Evolutionary conservation across 805 yeast species (phyloP), one percentile per base, ranked within the genome.

Genomic region (Cyberlindnera euphorbiae): DNA sequence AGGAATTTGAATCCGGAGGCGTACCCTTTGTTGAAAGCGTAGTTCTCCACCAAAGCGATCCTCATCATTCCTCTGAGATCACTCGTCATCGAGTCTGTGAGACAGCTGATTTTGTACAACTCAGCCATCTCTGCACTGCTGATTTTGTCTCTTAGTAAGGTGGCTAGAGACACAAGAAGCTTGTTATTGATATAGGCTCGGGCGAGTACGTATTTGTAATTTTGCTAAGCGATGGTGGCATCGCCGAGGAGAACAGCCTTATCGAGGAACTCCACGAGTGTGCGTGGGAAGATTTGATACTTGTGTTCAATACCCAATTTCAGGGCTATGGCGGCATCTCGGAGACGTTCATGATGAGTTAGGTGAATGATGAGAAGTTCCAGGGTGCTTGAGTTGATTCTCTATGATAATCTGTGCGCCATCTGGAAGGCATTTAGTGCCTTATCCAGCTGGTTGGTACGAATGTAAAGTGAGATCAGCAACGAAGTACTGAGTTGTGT

Each of bases 331-430:
- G 42, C 30, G 3, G 47, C 47, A n/a, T 26, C 17, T 22, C 31
- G 22, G 6, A 44, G 15, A 7, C 39, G 25, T 13, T 43, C 42
- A 8, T 10, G 8, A 9, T 35, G 36, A 14, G 38, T 31, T 4
- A 36, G 29, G 14, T 45, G 45, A 3, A 33, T 32, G 8, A 52
- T 29, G 14, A 45, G 26, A 2, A 47, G 28, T 13, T 52, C 56
- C 8, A 49, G 12, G 2, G 45, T 31, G 7, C 27, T 13, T 1
- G 17, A 24, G 15, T 33, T 28, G 5, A 49, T 14, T 2, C 28
- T 18, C 5, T 23, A 6, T 2, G 31, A 29, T 0, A 27, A 8
- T 11, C 27, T 10, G 1, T 41, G 4, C 5, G 28, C 4, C 8
- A 22, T n/a, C 5, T 33, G 4, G 13, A 44, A 12, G 12, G 26